Evolutionary conservation across 2,329 filamentous ascomycete genomes (phyloP).

Genomic region (Fusarium sp.): DNA sequence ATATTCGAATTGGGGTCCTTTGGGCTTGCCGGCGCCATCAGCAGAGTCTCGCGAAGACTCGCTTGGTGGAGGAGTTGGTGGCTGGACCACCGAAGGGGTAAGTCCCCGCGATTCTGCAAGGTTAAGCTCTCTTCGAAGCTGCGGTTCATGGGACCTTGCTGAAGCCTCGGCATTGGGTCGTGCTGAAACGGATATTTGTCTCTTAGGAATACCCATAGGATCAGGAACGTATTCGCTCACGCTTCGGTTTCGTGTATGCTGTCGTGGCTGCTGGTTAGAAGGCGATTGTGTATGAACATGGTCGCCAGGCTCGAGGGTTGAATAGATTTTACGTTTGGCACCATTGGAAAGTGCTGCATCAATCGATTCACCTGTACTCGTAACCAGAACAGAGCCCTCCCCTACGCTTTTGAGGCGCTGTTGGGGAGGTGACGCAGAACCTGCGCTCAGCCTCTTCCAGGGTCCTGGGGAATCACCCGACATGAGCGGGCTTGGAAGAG

Average conservation of each 20-base stretch:
- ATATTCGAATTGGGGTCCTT: conserved; percentile 63
- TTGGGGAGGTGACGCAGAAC: conserved; percentile 56
- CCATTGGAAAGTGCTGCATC: conserved; percentile 62
- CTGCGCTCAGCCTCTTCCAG: conserved; percentile 66
- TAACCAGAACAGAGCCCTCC: conserved; percentile 57
- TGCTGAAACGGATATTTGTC: conserved; percentile 79
- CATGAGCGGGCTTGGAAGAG: conserved; percentile 79
- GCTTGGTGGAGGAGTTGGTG: conserved; percentile 84
- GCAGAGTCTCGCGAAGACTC: conserved; percentile 68
- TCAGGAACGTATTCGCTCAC: conserved; percentile 90
- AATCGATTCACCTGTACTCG: conserved; percentile 63
- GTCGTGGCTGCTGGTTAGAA: conserved; percentile 24
- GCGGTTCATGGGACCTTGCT: conserved; percentile 53
- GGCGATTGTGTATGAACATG: conserved; percentile 50
- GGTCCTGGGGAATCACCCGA: conserved; percentile 72
- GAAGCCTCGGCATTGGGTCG: conserved; percentile 55
- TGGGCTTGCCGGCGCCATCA: conserved; percentile 55
- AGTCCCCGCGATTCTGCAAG: conserved; percentile 83
- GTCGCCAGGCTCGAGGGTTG: conserved; percentile 46
- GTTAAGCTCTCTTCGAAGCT: conserved; percentile 79
- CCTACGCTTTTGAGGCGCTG: conserved; percentile 43
- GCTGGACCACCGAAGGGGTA: conserved; percentile 66
- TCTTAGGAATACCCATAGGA: conserved; percentile 71
- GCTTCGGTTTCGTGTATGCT: conserved; percentile 80
- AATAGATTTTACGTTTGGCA: conserved; percentile 68